A percentile compares a stretch with the other conserved stretches of the same genome.
Conservation (phyloP, 306 rosid genomes). For the Rosa lucieae region DNA sequence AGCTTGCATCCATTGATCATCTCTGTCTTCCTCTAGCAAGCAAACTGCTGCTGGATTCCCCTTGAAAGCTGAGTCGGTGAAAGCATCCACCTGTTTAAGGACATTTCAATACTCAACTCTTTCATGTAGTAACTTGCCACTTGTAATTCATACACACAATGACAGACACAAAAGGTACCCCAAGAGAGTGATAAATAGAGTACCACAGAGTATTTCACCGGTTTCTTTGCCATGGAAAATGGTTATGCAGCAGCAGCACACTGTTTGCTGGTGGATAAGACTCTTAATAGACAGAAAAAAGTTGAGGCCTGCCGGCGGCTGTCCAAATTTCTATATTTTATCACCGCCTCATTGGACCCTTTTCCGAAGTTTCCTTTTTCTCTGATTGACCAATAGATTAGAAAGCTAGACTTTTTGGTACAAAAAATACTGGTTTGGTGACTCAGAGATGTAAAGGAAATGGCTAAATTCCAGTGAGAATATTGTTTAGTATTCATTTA, state of each 20-base stretch:
- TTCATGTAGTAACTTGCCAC: background rate
- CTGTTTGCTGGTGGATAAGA: background rate
- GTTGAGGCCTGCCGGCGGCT: background rate
- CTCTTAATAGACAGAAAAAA: background rate
- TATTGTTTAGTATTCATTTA: no score
- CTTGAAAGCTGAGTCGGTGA: conserved; percentile 21
- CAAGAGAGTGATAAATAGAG: background rate
- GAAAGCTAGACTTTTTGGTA: background rate
- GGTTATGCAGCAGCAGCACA: background rate
- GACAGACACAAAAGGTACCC: background rate
- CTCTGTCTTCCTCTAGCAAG: conserved; percentile 18
- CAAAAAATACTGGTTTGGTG: background rate
- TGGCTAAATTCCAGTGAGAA: background rate
- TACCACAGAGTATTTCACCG: conserved; percentile 59
- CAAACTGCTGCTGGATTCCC: conserved; percentile 26
- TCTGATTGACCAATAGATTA: background rate
- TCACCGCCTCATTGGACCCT: background rate
- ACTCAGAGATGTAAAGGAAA: background rate
- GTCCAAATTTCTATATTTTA: background rate
- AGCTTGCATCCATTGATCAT: conserved; percentile 17
- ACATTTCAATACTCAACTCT: background rate
- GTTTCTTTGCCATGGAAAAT: conserved; percentile 40
- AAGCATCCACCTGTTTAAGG: background rate
- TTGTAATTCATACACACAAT: background rate
- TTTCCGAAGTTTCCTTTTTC: background rate